These are phyloP conservation scores for Debaryomyces fabryi DNA, from an alignment of 1,139 yeast species.

Conservation along the genomic window DNA sequence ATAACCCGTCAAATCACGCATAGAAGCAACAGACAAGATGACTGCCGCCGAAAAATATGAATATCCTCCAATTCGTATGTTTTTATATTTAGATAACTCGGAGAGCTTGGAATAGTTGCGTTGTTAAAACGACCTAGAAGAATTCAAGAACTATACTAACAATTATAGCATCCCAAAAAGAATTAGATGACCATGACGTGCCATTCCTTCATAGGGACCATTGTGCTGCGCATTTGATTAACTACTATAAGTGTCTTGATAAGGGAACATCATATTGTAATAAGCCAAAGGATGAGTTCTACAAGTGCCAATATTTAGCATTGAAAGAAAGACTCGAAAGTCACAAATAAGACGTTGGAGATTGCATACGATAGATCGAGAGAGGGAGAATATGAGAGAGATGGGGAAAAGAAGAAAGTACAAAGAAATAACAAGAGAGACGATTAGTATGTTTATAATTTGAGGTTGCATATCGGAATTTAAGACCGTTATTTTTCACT, in stretches of 20 bases:
- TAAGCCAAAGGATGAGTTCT: constrained; percentile 47
- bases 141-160: constrained; percentile 4
- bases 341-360: constrained; percentile 14
- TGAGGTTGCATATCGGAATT: constrained; percentile 2
- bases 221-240: constrained; percentile 50
- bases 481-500: neutral
- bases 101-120: neutral
- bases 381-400: neutral
- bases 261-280: constrained; percentile 49
- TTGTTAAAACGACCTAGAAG: neutral
- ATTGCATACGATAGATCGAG: neutral
- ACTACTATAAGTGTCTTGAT: constrained; percentile 50
- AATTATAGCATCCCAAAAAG: constrained; percentile 38
- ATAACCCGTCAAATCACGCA: neutral
- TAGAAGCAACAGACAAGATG: neutral
- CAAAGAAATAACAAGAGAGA: neutral
- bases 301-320: constrained; percentile 49
- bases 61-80: constrained; percentile 33
- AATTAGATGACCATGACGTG: constrained; percentile 46
- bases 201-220: constrained; percentile 52
- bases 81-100: neutral
- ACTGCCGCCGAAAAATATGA: constrained; percentile 21
- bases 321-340: constrained; percentile 48
- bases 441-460: neutral
- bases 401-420: neutral